Evolutionary conservation across 2,329 filamentous ascomycete genomes (phyloP).

Genomic region (Diaporthe citriasiana): DNA sequence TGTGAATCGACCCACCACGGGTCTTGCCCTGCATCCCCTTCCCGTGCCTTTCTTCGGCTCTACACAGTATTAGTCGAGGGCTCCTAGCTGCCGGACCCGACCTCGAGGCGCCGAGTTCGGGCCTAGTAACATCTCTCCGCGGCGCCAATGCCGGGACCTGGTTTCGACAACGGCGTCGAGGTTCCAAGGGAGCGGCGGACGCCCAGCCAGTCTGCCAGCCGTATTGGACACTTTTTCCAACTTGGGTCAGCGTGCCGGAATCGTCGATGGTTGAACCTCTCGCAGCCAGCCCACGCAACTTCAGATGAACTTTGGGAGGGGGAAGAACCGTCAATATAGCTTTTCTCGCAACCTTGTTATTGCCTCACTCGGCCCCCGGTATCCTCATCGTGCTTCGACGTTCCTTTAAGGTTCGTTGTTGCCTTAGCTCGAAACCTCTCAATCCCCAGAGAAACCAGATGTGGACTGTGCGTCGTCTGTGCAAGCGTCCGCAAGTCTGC

Average conservation of each 20-base stretch:
- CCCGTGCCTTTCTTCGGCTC: constrained; percentile 10
- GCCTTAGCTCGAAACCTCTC: constrained; percentile 27
- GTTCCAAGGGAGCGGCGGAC: not conserved
- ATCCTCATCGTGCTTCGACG: constrained; percentile 4
- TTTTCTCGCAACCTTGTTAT: constrained; percentile 7
- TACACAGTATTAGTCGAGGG: constrained; percentile 4
- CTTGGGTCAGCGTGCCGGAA: not conserved
- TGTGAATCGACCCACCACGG: constrained; percentile 18
- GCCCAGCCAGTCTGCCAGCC: not conserved
- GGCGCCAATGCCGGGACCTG: constrained; percentile 13
- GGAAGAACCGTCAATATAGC: not conserved
- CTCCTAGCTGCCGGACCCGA: constrained; percentile 10
- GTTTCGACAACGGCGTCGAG: not conserved
- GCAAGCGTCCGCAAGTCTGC: constrained; percentile 16
- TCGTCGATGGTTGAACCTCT: not conserved
- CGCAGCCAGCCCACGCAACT: not conserved
- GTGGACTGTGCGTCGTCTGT: constrained; percentile 30
- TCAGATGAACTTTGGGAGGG: constrained; percentile 20
- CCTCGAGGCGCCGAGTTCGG: constrained; percentile 11
- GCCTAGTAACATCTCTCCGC: constrained; percentile 1
- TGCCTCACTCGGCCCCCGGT: not conserved
- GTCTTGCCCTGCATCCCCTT: constrained; percentile 3
- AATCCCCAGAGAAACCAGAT: constrained; percentile 23
- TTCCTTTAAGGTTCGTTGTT: constrained; percentile 34
- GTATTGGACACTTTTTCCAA: not conserved